Conservation (phyloP, 148 eudicot species). For the Selenicereus undatus region DNA sequence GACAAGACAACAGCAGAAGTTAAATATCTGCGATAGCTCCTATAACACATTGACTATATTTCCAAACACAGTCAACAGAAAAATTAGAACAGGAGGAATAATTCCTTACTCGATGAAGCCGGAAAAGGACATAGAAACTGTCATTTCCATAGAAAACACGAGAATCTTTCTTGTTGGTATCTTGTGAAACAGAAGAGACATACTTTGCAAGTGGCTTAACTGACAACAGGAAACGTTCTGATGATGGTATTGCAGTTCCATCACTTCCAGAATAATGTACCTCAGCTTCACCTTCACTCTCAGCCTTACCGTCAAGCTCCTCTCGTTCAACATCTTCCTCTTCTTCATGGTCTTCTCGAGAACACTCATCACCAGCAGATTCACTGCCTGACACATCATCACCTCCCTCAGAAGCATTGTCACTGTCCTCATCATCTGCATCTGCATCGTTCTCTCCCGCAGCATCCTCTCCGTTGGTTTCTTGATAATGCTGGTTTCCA, state of each 20-base stretch:
- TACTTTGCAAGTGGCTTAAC: conserved; percentile 74
- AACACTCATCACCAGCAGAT: conserved; percentile 85
- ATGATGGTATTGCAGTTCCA: conserved; percentile 38
- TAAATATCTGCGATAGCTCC: not conserved
- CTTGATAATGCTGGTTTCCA: conserved; percentile 32
- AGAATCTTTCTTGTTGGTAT: conserved; percentile 41
- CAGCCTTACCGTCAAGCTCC: conserved; percentile 72
- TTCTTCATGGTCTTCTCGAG: conserved; percentile 72
- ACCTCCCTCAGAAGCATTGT: conserved; percentile 68
- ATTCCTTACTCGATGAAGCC: conserved; percentile 78
- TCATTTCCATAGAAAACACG: conserved; percentile 81
- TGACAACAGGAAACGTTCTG: conserved; percentile 46
- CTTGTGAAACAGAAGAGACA: conserved; percentile 42
- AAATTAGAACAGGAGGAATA: not conserved
- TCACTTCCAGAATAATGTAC: conserved; percentile 45
- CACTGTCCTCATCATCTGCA: conserved; percentile 88
- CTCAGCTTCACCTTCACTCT: conserved; percentile 91
- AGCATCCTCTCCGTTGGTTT: conserved; percentile 42
- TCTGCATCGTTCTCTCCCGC: conserved; percentile 60
- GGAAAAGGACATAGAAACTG: conserved; percentile 68
- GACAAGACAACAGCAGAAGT: conserved; percentile 22
- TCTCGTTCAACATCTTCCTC: conserved; percentile 70
- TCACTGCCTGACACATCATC: conserved; percentile 77
- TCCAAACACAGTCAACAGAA: not conserved
- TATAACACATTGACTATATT: not conserved